Evolutionary conservation across 345 rosid genomes (phyloP), one percentile per base, ranked within the genome.

Genomic region (Turritis glabra): DNA sequence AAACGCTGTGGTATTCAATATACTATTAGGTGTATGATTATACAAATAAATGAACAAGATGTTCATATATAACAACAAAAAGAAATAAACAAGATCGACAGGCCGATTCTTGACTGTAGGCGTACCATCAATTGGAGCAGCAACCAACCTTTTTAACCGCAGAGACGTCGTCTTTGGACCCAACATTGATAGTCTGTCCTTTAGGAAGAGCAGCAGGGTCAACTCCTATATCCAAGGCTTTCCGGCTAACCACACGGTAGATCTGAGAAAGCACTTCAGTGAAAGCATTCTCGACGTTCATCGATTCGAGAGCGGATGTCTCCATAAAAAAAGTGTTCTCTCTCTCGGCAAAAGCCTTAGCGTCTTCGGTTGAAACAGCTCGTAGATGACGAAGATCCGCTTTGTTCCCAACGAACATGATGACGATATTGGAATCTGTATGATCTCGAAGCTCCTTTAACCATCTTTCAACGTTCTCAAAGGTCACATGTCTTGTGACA

Each of bases 381-480:
- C 96, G 83, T 17, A 88, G 74, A 72, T 91, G 97, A 43, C 93
- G 93, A 57, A 91, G 84, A 73, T 91, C 96, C 0, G 93, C 89
- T 85, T 91, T 89, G 89, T 91, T 91, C 6, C 97, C 97, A 1
- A 88, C 93, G 17, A 91, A 85, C 97, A 89, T 91, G 57, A 89
- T 84, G 75, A 87, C 91, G 17, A 88, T 86, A 64, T 84, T 89
- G 32, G 89, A 46, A 65, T 91, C 96, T 0, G 93, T 91, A 72
- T 91, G 97, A 77, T 84, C 91, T 52, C 96, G 64, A 55, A 91
- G 91, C 85, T 89, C 96, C 82, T 89, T 89, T 67, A 91, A 70
- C 97, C 97, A 91, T 66, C 96, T 79, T 67, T 89, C 91, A 8
- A 89, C 85, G 63, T 91, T 91, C 74, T 89, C 93, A 5, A 89